Base-by-base conservation (phyloP, 164 flowering plant species). In the Aristolochia californica region DNA sequence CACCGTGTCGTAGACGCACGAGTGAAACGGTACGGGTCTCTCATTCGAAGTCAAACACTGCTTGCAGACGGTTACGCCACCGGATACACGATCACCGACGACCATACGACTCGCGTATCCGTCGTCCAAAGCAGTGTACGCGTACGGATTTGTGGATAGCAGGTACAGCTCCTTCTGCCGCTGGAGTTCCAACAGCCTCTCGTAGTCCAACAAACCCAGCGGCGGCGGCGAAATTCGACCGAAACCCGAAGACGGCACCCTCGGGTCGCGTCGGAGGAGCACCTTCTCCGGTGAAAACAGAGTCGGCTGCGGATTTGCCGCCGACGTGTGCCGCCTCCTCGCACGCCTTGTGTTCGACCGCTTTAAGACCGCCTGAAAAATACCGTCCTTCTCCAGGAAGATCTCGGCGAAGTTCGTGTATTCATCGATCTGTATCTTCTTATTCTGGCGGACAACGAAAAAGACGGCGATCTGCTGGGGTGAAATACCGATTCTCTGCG, bases 391-490 rank as follows among this genome's bases (percentile, higher is more conserved):
- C 25, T 75, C 69, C 20, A 56, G 25, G 16, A 61, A 25, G 27
- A 81, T 56, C 4, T 64, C 47, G 2, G 65, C 64, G 61, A 87
- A 79, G 56, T 79, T 70, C 47, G 58, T 43, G 71, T 78, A 76
- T 5, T 62, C 74, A 18, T 74, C 75, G 62, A 87, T 65, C 26
- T 75, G 82, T 13, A 65, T 61, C 17, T 59, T 64, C 20, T 24
- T 17, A 28, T 56, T 34, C 43, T 66, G 16, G 44, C 63, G 58
- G 64, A 55, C 11, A 49, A 68, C 67, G 56, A 80, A 58, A 49
- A 64, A 80, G 45, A 75, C 65, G 8, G 87, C 60, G 70, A 87
- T 71, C 65, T 84, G 85, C 54, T 77, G 71, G 9, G 85, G 76
- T 5, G 85, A 63, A 34, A 83, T 65, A 0, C 88, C 88, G 64